A percentile compares a stretch with the other conserved stretches of the same genome.
Evolutionary conservation across 768 basidiomycete genomes (phyloP).

Genomic region (Harrya chromipes): DNA sequence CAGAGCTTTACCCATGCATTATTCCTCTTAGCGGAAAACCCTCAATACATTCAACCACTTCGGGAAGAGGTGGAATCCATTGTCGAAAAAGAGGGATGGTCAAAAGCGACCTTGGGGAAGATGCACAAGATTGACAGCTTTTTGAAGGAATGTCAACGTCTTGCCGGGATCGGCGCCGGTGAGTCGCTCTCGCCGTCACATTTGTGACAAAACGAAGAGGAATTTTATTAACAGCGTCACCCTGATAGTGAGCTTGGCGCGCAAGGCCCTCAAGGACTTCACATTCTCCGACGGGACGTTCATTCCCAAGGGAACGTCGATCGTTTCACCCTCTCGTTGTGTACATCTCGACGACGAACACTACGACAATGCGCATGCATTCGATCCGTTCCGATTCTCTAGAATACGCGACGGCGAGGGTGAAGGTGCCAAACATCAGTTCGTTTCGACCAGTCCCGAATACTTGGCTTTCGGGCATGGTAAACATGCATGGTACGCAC

Average conservation of each 20-base stretch:
- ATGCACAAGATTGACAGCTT: slow-evolving; percentile 39
- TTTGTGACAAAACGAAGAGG: not conserved
- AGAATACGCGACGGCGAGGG: slow-evolving; percentile 32
- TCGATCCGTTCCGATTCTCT: slow-evolving; percentile 38
- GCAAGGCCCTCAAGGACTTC: slow-evolving; percentile 12
- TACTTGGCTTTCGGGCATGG: slow-evolving; percentile 21
- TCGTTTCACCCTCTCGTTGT: slow-evolving; percentile 22
- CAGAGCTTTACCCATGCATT: slow-evolving; percentile 34
- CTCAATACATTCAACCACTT: too few species aligned
- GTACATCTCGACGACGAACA: slow-evolving; percentile 14
- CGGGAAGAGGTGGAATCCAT: too few species aligned
- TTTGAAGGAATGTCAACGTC: slow-evolving; percentile 33
- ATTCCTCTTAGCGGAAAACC: slow-evolving; percentile 31
- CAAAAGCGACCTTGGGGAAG: slow-evolving; percentile 21
- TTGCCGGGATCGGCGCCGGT: slow-evolving; percentile 26
- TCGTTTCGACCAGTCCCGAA: slow-evolving; percentile 31
- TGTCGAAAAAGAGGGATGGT: too few species aligned
- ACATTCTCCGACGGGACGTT: slow-evolving; percentile 36
- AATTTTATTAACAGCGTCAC: not conserved
- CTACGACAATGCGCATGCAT: slow-evolving; percentile 29
- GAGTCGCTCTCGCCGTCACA: not conserved
- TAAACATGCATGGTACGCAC: slow-evolving; percentile 8
- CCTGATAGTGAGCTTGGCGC: slow-evolving; percentile 26
- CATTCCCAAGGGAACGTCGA: slow-evolving; percentile 29
- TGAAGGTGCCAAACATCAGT: slow-evolving; percentile 34